Evolutionary conservation across 257 asterid genomes (phyloP), one percentile per base, ranked within the genome.

Genomic region (Solanum gandarillasii): DNA sequence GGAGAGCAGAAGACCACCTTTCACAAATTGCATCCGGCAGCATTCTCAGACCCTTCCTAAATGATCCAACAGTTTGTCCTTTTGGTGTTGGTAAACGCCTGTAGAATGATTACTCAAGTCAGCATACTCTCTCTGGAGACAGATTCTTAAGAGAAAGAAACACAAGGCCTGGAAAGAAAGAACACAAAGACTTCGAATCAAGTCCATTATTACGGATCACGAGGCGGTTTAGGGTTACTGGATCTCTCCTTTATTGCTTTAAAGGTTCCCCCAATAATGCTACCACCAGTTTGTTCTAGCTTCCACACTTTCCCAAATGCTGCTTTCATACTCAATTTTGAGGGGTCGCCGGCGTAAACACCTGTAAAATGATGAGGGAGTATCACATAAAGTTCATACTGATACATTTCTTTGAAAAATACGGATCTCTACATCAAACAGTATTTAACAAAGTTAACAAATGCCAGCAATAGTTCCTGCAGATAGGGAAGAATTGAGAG

Each of bases 291-390:
- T 93, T 96, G 91, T 92, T 97, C 99, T 88, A 97, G 95, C 87
- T 94, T 96, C 99, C 99, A 97, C 21, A 97, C 98, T 93, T 94
- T 97, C 68, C 99, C 99, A 87, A 97, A 96, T 83, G 99, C 99
- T 67, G 99, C 99, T 90, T 92, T 96, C 99, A 97, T 97, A 90
- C 99, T 96, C 89, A 97, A 89, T 88, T 93, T 95, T 88, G 99
- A 93, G 55, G 99, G 99, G 92, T 97, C 99, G 34, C 99, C 99
- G 43, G 99, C 99, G 89, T 97, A 97, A 87, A 97, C 99, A 75
- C 99, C 99, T 96, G 87, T 39, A 87, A 29, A 76, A 87, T 27
- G 79, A 89, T 2, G 31, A 25, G 89, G 18, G 27, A 81, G 29
- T 18, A 48, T 29, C 70, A 82, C 58, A 27, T 82, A 82, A 29